Evolutionary conservation across 2,329 filamentous ascomycete genomes (phyloP), one percentile per base, ranked within the genome.

Genomic region (Coniochaeta sp.): DNA sequence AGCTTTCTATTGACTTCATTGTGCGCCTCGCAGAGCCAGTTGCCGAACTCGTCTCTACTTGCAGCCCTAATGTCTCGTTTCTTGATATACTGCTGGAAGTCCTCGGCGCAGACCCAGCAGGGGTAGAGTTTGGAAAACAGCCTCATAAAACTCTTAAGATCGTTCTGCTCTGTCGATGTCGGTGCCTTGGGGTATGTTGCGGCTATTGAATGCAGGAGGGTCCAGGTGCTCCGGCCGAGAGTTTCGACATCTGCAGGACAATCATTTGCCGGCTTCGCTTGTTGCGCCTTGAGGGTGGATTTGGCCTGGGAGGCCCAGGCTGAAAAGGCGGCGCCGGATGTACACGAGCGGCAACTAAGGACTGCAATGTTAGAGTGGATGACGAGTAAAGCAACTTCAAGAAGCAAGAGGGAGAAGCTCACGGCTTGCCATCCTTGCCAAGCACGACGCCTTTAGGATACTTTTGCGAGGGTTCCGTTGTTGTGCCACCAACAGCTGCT

Each of bases 51-150:
- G 61, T 86, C 83, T 40, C 85, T 76, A 64, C 81, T 83, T 43
- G 75, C 77, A 9, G 83, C 77, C 63, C 73, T 73, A 43, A 93
- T 87, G 70, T 84, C 83, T 65, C 93, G 89, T 64, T 82, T 81
- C 63, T 79, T 80, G 78, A 98, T 88, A 82, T 93, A 98, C 0
- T 72, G 73, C 72, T 89, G 89, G 73, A 99, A 97, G 71, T 98
- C 93, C 62, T 93, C 89, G 36, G 93, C 95, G 74, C 95, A 99
- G 3, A 89, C 84, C 91, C 93, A 96, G 79, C 95, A 99, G 4
- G 95, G 95, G 71, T 99, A 99, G 22, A 98, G 76, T 66, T 89
- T 89, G 28, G 90, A 87, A 72, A 99, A 96, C 1, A 92, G 80
- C 26, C 79, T 77, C 67, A 99, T 81, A 76, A 99, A 98, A 58